phyloP scores from a whole-genome alignment of 78 protist species.

The Emiliania huxleyi region DNA sequence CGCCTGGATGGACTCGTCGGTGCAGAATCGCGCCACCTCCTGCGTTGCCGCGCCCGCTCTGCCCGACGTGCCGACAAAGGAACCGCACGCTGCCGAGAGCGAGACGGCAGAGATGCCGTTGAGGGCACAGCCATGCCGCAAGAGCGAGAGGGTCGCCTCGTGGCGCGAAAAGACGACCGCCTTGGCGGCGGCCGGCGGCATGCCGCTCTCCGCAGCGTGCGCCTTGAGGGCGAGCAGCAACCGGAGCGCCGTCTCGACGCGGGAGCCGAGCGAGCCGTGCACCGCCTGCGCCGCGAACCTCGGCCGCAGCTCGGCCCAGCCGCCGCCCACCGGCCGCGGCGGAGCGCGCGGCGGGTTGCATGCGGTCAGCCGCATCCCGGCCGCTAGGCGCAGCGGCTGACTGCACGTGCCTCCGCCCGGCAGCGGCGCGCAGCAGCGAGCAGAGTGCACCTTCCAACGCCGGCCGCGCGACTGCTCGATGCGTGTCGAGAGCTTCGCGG shows the following conservation, averaged over 20 bases:
- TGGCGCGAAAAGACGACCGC: not conserved
- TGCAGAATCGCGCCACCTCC: not conserved
- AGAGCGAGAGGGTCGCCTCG: not conserved
- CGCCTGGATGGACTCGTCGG: not conserved
- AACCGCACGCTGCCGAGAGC: not conserved
- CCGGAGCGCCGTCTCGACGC: not conserved
- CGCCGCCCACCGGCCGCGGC: not conserved
- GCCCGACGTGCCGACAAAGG: not conserved
- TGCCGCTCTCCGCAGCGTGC: not conserved
- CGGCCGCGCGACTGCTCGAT: not conserved
- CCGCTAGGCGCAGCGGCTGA: not conserved
- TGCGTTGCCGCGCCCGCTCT: not conserved
- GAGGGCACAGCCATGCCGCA: not conserved
- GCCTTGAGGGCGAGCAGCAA: not conserved
- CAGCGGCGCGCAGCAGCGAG: not conserved
- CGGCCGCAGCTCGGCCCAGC: not conserved
- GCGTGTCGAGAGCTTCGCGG: not conserved
- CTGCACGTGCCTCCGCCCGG: not conserved
- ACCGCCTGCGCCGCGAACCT: not conserved
- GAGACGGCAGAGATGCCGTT: not conserved
- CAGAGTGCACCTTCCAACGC: not conserved
- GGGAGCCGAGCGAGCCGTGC: not conserved
- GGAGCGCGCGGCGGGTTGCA: not conserved
- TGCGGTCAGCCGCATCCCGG: not conserved
- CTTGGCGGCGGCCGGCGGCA: not conserved